Evolutionary conservation across 2,329 filamentous ascomycete genomes (phyloP).

Genomic region (Diaporthe amygdali): DNA sequence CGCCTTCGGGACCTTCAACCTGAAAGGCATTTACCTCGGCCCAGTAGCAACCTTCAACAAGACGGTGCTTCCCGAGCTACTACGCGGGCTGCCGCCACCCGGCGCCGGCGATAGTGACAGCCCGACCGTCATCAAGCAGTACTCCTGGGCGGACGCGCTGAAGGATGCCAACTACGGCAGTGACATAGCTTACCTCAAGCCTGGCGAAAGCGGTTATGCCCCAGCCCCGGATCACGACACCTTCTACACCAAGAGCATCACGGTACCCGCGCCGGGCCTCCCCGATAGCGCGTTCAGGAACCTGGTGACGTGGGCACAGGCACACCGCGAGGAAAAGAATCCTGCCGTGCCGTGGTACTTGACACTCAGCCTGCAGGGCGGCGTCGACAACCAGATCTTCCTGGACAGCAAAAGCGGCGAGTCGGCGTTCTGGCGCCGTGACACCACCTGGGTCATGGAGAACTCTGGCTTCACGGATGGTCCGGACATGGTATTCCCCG

Average conservation of each 20-base stretch:
- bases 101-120: conserved; percentile 32
- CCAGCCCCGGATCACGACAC: conserved; percentile 28
- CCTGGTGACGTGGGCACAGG: conserved; percentile 31
- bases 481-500: conserved; percentile 15
- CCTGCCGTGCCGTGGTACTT: conserved; percentile 34
- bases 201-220: neutral
- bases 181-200: neutral
- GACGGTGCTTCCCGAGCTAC: conserved; percentile 33
- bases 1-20: conserved; percentile 29
- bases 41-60: conserved; percentile 29
- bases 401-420: conserved; percentile 23
- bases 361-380: conserved; percentile 38
- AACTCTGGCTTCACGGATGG: conserved; percentile 24
- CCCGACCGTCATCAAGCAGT: conserved; percentile 25
- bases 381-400: conserved; percentile 32
- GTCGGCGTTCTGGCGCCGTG: conserved; percentile 32
- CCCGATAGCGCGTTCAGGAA: conserved; percentile 27
- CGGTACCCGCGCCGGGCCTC: conserved; percentile 30
- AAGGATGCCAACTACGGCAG: conserved; percentile 14
- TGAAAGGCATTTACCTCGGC: conserved; percentile 41
- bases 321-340: conserved; percentile 18
- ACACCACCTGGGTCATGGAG: conserved; percentile 35
- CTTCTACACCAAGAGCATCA: conserved; percentile 43
- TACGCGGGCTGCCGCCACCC: conserved; percentile 29
- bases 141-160: conserved; percentile 16